These are phyloP conservation scores for Umbellularia californica DNA, from an alignment of 164 flowering plant species.

Conservation along the genomic window DNA sequence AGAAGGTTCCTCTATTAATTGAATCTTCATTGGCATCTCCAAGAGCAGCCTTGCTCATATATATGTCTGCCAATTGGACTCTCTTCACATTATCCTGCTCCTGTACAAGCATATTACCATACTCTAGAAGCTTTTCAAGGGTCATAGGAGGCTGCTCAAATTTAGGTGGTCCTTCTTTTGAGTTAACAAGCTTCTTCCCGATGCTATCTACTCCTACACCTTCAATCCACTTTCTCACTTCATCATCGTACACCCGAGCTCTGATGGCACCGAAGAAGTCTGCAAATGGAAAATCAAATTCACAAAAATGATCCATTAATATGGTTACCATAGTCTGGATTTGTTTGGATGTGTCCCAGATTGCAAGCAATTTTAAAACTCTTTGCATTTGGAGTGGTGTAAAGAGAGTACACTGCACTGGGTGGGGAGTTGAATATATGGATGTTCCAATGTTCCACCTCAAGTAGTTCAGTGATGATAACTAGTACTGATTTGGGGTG, in stretches of 20 bases:
- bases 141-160: constrained; percentile 51
- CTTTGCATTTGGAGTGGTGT: too few species aligned
- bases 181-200: constrained; percentile 53
- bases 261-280: constrained; percentile 54
- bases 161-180: constrained; percentile 43
- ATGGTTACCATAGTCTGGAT: too few species aligned
- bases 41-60: constrained; percentile 41
- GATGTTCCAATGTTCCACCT: not conserved
- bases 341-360: too few species aligned
- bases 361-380: too few species aligned
- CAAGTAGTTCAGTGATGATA: too few species aligned
- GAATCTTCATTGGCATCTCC: constrained; percentile 42
- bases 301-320: too few species aligned
- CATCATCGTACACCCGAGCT: constrained; percentile 47
- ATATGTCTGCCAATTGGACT: constrained; percentile 47
- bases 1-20: constrained; percentile 28
- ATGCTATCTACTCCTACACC: constrained; percentile 31
- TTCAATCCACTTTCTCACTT: constrained; percentile 44
- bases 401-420: too few species aligned
- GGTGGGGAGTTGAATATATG: too few species aligned
- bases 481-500: too few species aligned
- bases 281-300: constrained; percentile 12
- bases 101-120: constrained; percentile 42
- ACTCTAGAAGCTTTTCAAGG: constrained; percentile 40
- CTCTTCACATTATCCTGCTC: constrained; percentile 60